Conservation (phyloP, 2,329 filamentous ascomycete genomes). For the Fusarium albidum region DNA sequence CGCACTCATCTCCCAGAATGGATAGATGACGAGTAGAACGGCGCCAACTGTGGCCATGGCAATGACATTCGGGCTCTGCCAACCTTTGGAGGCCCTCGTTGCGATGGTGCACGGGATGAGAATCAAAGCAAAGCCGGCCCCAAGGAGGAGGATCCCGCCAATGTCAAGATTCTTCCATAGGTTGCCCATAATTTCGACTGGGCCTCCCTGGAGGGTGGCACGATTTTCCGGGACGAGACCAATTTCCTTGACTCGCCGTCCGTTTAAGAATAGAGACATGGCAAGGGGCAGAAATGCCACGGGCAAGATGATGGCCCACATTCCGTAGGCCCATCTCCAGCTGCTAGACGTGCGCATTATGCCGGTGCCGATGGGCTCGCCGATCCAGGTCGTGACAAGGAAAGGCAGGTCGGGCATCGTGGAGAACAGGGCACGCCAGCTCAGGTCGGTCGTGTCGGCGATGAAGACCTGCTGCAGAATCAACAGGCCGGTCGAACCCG, state of each 20-base stretch:
- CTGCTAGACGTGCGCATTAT: conserved; percentile 47
- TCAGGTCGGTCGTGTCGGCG: conserved; percentile 67
- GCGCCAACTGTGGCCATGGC: conserved; percentile 58
- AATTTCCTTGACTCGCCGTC: conserved; percentile 57
- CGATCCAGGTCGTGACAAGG: conserved; percentile 68
- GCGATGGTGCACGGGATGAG: conserved; percentile 58
- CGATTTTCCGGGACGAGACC: conserved; percentile 6
- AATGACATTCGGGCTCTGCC: conserved; percentile 53
- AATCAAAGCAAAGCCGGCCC: conserved; percentile 58
- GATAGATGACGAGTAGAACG: conserved; percentile 56
- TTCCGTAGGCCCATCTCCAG: conserved; percentile 71
- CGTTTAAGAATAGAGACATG: conserved; percentile 59
- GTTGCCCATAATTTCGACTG: not conserved
- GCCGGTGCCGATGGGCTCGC: conserved; percentile 50
- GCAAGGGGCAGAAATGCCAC: conserved; percentile 63
- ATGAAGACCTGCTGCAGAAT: conserved; percentile 72
- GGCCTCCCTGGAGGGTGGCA: conserved; percentile 2
- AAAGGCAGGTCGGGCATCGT: conserved; percentile 67
- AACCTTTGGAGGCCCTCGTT: conserved; percentile 43
- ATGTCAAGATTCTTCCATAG: conserved; percentile 42
- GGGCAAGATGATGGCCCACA: conserved; percentile 68
- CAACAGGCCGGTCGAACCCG: conserved; percentile 64
- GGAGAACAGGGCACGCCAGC: conserved; percentile 67
- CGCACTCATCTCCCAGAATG: conserved; percentile 61
- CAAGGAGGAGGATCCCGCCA: conserved; percentile 59